Base-by-base conservation (phyloP, 164 flowering plant genomes). In the Litsea cubeba region DNA sequence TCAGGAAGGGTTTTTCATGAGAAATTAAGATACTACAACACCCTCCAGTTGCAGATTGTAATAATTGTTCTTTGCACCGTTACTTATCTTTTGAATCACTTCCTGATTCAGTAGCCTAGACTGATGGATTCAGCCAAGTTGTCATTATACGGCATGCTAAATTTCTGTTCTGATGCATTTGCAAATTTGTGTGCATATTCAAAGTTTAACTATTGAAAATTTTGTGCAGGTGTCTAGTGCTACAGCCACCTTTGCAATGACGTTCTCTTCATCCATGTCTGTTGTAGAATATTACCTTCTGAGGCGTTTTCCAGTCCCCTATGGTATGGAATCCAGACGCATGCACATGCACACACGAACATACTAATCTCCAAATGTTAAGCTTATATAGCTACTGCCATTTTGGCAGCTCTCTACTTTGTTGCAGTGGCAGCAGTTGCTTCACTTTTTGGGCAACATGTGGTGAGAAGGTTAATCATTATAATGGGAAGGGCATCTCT, bases 221-320 rank as follows among this genome's bases (percentile, higher is more conserved):
- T 71, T 15, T 32, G 22, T 85, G 80, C 88, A 91, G 99, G 99
- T 95, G 32, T 87, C 99, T 72, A 91, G 99, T 85, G 99, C 97
- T 66, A 91, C 99, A 1, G 95, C 97, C 73, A 93, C 99, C 73
- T 95, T 95, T 83, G 99, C 94, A 68, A 95, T 95, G 99, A 86
- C 87, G 62, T 95, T 95, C 87, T 95, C 99, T 65, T 88, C 99
- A 26, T 93, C 97, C 62, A 95, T 95, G 97, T 95, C 98, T 28
- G 97, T 95, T 62, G 88, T 95, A 58, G 95, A 95, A 79, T 91
- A 95, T 78, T 95, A 91, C 84, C 94, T 95, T 70, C 83, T 95
- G 22, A 89, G 90, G 64, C 97, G 97, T 69, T 93, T 95, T 71
- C 99, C 99, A 32, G 87, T 95, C 70, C 99, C 99, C 63, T 91